Conservation (phyloP, 2,329 filamentous ascomycete genomes). For the Phoma herbarum region DNA sequence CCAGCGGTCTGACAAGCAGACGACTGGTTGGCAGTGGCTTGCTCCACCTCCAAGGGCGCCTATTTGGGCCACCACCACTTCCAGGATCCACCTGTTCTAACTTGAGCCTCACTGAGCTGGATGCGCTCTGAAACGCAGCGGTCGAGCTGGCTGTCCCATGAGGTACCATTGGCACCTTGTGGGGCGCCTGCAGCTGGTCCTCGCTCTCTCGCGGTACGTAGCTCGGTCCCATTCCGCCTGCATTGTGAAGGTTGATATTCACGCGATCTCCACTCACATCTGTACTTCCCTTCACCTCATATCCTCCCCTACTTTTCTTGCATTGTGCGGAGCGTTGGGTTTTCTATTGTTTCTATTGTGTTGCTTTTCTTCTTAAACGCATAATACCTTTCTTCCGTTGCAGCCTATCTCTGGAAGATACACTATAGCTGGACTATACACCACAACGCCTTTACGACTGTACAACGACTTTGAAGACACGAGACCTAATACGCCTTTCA, state of each 20-base stretch:
- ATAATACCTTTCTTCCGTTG: slow-evolving; percentile 24
- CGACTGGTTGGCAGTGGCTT: slow-evolving; percentile 51
- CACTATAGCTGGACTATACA: slow-evolving; percentile 29
- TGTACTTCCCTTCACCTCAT: slow-evolving; percentile 31
- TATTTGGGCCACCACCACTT: slow-evolving; percentile 48
- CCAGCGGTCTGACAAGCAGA: slow-evolving; percentile 45
- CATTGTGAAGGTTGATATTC: slow-evolving; percentile 41
- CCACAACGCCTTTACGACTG: slow-evolving; percentile 16
- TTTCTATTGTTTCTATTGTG: slow-evolving; percentile 38
- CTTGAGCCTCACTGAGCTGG: slow-evolving; percentile 55
- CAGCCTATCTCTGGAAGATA: slow-evolving; percentile 45
- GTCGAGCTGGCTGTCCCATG: slow-evolving; percentile 50
- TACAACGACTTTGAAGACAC: slow-evolving; percentile 11
- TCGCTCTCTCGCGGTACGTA: slow-evolving; percentile 54
- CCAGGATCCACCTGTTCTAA: slow-evolving; percentile 48
- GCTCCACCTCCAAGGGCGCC: slow-evolving; percentile 49
- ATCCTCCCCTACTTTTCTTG: slow-evolving; percentile 39
- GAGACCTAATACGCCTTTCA: slow-evolving; percentile 44
- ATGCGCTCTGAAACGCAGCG: slow-evolving; percentile 54
- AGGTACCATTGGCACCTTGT: slow-evolving; percentile 50
- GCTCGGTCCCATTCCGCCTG: slow-evolving; percentile 39
- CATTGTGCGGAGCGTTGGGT: slow-evolving; percentile 49
- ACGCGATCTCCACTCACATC: slow-evolving; percentile 26
- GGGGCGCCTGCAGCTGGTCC: slow-evolving; percentile 49
- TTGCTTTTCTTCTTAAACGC: slow-evolving; percentile 23